phyloP scores from a whole-genome alignment of 108 stramenopile genomes.

The Cyclotella sp. region DNA sequence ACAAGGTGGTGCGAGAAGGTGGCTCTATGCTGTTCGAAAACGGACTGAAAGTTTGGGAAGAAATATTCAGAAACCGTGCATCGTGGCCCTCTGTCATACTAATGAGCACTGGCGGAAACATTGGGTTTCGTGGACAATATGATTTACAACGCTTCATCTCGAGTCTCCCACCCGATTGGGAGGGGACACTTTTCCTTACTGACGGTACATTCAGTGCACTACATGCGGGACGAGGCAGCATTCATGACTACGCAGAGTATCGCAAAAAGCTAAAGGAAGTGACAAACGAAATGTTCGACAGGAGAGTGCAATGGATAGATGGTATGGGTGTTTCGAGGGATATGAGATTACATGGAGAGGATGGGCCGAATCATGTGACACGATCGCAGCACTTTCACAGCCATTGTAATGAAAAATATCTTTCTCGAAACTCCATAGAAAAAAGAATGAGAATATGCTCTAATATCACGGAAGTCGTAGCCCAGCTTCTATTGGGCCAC shows the following conservation, averaged over 20 bases:
- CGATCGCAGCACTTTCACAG: constrained; percentile 40
- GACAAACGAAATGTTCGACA: constrained; percentile 17
- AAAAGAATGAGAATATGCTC: constrained; percentile 22
- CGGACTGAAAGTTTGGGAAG: constrained; percentile 23
- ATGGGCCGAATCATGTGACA: constrained; percentile 20
- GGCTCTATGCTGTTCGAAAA: constrained; percentile 23
- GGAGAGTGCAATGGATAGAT: constrained; percentile 41
- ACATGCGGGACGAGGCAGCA: constrained; percentile 2
- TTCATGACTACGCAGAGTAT: constrained; percentile 18
- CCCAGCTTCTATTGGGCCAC: constrained; percentile 38
- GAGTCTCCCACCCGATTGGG: constrained; percentile 15
- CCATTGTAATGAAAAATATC: constrained; percentile 15
- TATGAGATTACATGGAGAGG: constrained; percentile 41
- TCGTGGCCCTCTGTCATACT: constrained; percentile 42
- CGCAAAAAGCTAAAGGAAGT: neutral
- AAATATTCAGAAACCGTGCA: constrained; percentile 21
- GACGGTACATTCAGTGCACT: constrained; percentile 25
- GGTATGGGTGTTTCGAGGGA: constrained; percentile 37
- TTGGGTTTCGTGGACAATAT: constrained; percentile 8
- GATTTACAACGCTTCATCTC: constrained; percentile 18
- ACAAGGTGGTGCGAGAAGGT: constrained; percentile 27
- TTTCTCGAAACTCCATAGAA: neutral
- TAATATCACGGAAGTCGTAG: constrained; percentile 39
- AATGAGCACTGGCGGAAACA: constrained; percentile 14
- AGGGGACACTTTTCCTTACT: constrained; percentile 31